These are phyloP conservation scores for Magnusiomyces magnusii DNA, from an alignment of 1,139 yeast species.

Conservation along the genomic window DNA sequence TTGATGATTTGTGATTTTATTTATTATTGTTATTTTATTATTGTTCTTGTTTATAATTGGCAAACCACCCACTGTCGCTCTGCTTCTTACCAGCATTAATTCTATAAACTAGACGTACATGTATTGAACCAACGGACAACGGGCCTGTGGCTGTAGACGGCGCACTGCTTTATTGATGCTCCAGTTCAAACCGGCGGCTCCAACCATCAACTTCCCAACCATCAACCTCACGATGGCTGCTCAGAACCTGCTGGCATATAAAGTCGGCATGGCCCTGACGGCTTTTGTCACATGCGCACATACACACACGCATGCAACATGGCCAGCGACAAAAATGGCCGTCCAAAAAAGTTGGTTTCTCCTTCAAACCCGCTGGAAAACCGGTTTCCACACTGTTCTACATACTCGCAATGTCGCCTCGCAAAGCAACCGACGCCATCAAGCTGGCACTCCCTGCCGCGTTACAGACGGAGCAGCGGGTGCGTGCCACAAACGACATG, in stretches of 20 bases:
- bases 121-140: too few species aligned
- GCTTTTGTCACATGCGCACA: too few species aligned
- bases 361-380: background rate
- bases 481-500: constrained; percentile 9
- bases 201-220: too few species aligned
- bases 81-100: too few species aligned
- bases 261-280: too few species aligned
- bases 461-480: constrained; percentile 6
- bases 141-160: too few species aligned
- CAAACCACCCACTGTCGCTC: too few species aligned
- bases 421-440: constrained; percentile 6
- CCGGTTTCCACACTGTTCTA: background rate
- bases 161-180: too few species aligned
- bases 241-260: too few species aligned
- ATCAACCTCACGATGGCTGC: too few species aligned
- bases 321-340: background rate
- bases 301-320: background rate
- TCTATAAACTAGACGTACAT: too few species aligned
- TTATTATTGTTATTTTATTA: background rate
- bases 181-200: too few species aligned
- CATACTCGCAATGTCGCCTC: background rate
- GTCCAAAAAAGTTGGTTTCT: background rate
- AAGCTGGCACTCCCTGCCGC: constrained; percentile 9
- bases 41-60: background rate
- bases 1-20: background rate